Conservation (phyloP, 2,329 filamentous ascomycete species). For the Nigrograna mackinnonii region DNA sequence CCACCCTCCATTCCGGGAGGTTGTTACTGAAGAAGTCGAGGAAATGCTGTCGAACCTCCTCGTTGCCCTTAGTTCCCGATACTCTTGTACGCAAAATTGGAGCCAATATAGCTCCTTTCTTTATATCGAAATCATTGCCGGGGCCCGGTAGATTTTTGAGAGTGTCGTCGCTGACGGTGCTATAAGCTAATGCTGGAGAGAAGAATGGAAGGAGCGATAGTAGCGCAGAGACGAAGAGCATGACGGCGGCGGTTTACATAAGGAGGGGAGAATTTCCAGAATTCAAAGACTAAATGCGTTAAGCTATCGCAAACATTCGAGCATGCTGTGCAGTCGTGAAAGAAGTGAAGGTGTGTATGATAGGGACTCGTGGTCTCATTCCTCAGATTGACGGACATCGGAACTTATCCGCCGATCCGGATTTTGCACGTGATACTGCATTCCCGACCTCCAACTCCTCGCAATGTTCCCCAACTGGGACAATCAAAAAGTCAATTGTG, state of each 20-base stretch:
- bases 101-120: slow-evolving; percentile 74
- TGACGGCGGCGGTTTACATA: slow-evolving; percentile 13
- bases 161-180: slow-evolving; percentile 72
- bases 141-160: slow-evolving; percentile 72
- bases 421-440: too few species aligned
- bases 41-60: slow-evolving; percentile 80
- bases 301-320: slow-evolving; percentile 3
- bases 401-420: slow-evolving; percentile 1
- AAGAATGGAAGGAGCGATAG: slow-evolving; percentile 24
- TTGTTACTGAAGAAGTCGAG: slow-evolving; percentile 76
- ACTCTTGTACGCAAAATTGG: slow-evolving; percentile 89
- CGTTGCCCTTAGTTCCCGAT: slow-evolving; percentile 78
- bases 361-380: not conserved
- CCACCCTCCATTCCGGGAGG: slow-evolving; percentile 80
- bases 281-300: too few species aligned
- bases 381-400: not conserved
- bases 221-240: slow-evolving; percentile 24
- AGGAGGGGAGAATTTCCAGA: not conserved
- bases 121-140: slow-evolving; percentile 78
- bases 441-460: too few species aligned
- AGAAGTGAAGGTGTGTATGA: not conserved
- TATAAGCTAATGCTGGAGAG: slow-evolving; percentile 52
- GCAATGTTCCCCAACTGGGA: too few species aligned
- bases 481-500: too few species aligned
- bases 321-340: slow-evolving; percentile 12